A percentile compares a stretch with the other conserved stretches of the same genome.
These are phyloP conservation scores for Yamadazyma sp. DNA, from an alignment of 805 yeast species.

Conservation along the genomic window DNA sequence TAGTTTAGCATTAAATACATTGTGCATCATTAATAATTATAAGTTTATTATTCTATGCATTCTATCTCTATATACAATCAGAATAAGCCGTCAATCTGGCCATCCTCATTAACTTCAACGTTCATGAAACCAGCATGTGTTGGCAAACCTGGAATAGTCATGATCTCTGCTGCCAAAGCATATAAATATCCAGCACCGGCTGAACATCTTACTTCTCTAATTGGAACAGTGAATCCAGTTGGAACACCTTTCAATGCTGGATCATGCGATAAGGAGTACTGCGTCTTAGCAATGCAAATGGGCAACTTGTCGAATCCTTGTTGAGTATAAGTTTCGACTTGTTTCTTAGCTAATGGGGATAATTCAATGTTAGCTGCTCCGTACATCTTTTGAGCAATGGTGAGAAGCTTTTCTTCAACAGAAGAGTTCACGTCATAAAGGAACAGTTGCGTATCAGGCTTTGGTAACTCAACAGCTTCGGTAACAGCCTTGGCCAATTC, in stretches of 20 bases:
- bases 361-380: conserved; percentile 87
- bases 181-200: conserved; percentile 97
- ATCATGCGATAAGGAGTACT: conserved; percentile 93
- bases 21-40: conserved; percentile 1
- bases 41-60: conserved; percentile 4
- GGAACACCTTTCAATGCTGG: conserved; percentile 94
- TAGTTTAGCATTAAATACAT: conserved; percentile 6
- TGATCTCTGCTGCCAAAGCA: conserved; percentile 94
- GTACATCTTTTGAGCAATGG: conserved; percentile 86
- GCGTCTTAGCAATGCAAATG: conserved; percentile 96
- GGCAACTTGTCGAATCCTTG: conserved; percentile 93
- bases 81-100: conserved; percentile 91
- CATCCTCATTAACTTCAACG: conserved; percentile 86
- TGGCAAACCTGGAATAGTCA: conserved; percentile 96
- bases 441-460: conserved; percentile 44
- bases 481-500: conserved; percentile 82
- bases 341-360: conserved; percentile 74
- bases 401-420: conserved; percentile 76
- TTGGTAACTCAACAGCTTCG: conserved; percentile 55
- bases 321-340: conserved; percentile 74
- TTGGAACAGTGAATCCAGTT: conserved; percentile 88
- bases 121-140: conserved; percentile 97
- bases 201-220: conserved; percentile 89
- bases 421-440: conserved; percentile 69
- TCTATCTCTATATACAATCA: conserved; percentile 27